Conservation (phyloP, 2,329 filamentous ascomycete species). For the Colletotrichum navitas region DNA sequence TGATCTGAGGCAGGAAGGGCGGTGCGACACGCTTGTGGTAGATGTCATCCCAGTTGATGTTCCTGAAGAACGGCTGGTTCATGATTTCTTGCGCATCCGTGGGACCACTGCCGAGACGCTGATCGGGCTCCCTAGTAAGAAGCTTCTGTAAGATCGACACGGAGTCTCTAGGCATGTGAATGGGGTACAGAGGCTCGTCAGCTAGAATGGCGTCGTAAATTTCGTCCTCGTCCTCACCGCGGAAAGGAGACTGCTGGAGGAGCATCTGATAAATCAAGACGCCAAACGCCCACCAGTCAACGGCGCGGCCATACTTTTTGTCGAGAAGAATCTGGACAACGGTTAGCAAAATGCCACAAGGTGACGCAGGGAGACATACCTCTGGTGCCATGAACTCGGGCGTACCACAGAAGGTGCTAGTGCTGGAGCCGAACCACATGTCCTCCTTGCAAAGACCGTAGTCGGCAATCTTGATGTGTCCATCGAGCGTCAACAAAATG, state of each 20-base stretch:
- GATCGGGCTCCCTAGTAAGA: conserved; percentile 92
- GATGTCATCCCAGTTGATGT: conserved; percentile 98
- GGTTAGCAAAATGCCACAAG: conserved; percentile 48
- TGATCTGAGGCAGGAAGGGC: conserved; percentile 91
- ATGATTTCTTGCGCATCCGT: conserved; percentile 99
- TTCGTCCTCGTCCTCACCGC: conserved; percentile 98
- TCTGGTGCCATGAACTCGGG: conserved; percentile 99
- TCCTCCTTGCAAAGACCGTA: conserved; percentile 99
- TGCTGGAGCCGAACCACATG: conserved; percentile 99
- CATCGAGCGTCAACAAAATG: conserved; percentile 93
- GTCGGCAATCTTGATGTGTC: conserved; percentile 98
- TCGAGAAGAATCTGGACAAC: conserved; percentile 84
- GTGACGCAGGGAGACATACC: conserved; percentile 62
- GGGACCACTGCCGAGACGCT: conserved; percentile 91
- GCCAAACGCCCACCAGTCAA: conserved; percentile 99
- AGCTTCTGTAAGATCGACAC: conserved; percentile 98
- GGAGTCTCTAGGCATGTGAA: conserved; percentile 98
- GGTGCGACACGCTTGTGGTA: conserved; percentile 93
- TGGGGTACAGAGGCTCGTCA: conserved; percentile 96
- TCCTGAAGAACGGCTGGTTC: conserved; percentile 98
- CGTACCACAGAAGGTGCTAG: conserved; percentile 98
- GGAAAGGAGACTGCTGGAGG: conserved; percentile 97
- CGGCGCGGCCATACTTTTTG: conserved; percentile 97
- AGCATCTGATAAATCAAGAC: conserved; percentile 99
- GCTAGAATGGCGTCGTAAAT: conserved; percentile 99